Conservation (phyloP, 2,329 filamentous ascomycete species). For the Seiridium cupressi region DNA sequence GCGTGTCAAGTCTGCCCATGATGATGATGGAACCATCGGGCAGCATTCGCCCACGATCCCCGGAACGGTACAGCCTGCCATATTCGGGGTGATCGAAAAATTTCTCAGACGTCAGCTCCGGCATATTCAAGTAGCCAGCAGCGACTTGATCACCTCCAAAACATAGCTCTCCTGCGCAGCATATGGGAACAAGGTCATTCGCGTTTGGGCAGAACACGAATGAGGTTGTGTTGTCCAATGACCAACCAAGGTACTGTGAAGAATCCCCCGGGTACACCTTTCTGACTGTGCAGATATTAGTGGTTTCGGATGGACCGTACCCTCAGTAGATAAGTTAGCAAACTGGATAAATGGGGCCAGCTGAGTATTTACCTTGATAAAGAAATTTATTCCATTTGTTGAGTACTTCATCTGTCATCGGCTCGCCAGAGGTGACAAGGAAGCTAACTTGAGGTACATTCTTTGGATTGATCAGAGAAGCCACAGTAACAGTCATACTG, state of each 20-base stretch:
- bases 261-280: conserved; percentile 56
- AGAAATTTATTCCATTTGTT: conserved; percentile 67
- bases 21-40: conserved; percentile 74
- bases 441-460: conserved; percentile 72
- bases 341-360: background rate
- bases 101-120: conserved; percentile 59
- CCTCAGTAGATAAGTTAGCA: conserved; percentile 29
- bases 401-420: conserved; percentile 70
- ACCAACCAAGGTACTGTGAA: conserved; percentile 73
- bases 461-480: conserved; percentile 66
- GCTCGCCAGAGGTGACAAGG: conserved; percentile 78
- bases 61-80: conserved; percentile 77
- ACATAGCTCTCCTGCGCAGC: conserved; percentile 78
- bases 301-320: conserved; percentile 83
- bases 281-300: conserved; percentile 81
- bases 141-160: conserved; percentile 84
- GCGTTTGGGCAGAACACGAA: conserved; percentile 55
- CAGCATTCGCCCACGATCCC: conserved; percentile 78
- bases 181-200: conserved; percentile 59
- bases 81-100: conserved; percentile 68
- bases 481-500: conserved; percentile 83
- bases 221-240: conserved; percentile 73
- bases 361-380: conserved; percentile 60
- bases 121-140: conserved; percentile 65
- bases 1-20: conserved; percentile 71